Evolutionary conservation across 345 rosid species (phyloP), one percentile per base, ranked within the genome.

Genomic region (Camelina laxa): DNA sequence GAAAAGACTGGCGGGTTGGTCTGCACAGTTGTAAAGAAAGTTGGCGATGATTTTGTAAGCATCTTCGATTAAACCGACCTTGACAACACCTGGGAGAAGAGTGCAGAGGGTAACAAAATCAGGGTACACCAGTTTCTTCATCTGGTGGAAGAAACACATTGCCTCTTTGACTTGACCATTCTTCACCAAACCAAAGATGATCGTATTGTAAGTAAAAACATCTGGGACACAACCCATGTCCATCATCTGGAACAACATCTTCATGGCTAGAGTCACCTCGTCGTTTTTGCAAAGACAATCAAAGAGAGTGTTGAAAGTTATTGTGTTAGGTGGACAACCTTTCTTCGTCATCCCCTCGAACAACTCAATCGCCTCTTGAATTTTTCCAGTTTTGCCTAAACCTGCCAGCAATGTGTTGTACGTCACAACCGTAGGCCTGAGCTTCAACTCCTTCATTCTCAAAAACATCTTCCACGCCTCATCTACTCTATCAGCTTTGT

Each of bases 231-330:
- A 89, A 77, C 85, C 86, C 83, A 79, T 79, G 54, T 65, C 81
- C 58, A 72, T 67, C 97, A 94, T 94, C 62, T 73, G 61, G 54
- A 81, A 86, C 59, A 89, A 79, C 91, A 90, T 84, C 59, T 84
- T 78, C 79, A 87, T 39, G 58, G 98, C 93, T 76, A 88, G 77
- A 73, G 80, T 81, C 73, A 89, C 88, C 85, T 85, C 88, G 19
- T 85, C 93, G 24, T 91, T 91, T 85, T 91, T 91, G 91, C 93
- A 91, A 62, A 94, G 91, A 86, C 93, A 94, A 83, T 94, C 91
- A 59, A 94, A 82, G 38, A 91, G 89, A 33, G 88, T 88, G 77
- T 94, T 94, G 79, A 88, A 93, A 45, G 95, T 90, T 72, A 90
- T 73, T 5, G 94, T 87, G 80, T 91, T 85, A 31, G 97, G 96